Conservation (phyloP, 2,329 filamentous ascomycete genomes). For the Neurospora sp. region DNA sequence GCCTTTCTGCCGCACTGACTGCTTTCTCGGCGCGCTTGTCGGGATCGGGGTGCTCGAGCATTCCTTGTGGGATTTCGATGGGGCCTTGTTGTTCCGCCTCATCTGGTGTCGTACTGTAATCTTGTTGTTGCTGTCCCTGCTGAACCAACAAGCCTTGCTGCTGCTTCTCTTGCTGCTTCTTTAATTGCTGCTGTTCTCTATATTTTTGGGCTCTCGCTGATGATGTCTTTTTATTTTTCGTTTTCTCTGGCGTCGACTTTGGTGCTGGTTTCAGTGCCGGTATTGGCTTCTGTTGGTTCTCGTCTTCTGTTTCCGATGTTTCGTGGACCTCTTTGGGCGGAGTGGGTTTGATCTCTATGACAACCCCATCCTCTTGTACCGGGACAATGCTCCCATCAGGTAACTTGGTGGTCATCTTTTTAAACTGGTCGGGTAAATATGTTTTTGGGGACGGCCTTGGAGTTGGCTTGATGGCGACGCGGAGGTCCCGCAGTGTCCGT, state of each 20-base stretch:
- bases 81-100: conserved; percentile 2
- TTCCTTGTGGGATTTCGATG: not conserved
- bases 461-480: conserved; percentile 56
- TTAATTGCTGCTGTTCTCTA: not conserved
- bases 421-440: conserved; percentile 42
- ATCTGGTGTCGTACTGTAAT: not conserved
- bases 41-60: not conserved
- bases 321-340: conserved; percentile 14
- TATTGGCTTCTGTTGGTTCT: not conserved
- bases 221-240: not conserved
- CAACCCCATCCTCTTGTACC: conserved; percentile 25
- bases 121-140: conserved; percentile 3
- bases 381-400: conserved; percentile 35
- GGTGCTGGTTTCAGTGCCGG: not conserved
- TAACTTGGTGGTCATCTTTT: conserved; percentile 33
- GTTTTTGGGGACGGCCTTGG: conserved; percentile 36
- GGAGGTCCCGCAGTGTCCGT: conserved; percentile 68
- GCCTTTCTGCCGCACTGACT: conserved; percentile 41
- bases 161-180: not conserved
- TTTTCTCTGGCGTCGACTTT: not conserved
- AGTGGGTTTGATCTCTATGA: conserved; percentile 28
- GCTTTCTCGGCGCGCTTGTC: conserved; percentile 32
- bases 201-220: not conserved
- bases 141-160: not conserved
- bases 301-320: not conserved